Conservation (phyloP, 2,329 filamentous ascomycete species). For the Aspergillus latus region DNA sequence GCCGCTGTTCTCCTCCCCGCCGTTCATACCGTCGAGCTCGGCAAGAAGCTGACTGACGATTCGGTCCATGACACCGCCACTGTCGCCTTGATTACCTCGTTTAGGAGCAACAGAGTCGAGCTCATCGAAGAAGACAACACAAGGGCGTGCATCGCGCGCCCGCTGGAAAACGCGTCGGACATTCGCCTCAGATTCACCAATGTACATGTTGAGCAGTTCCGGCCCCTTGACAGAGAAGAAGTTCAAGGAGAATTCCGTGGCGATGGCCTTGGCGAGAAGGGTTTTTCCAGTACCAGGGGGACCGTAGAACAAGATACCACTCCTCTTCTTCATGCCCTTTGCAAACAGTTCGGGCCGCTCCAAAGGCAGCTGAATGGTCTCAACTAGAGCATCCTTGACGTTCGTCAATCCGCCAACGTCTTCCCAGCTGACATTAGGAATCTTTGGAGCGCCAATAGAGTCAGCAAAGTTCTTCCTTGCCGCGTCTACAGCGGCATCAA, state of each 20-base stretch:
- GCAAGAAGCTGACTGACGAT: conserved; percentile 94
- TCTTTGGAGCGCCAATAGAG: conserved; percentile 95
- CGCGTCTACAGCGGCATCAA: conserved; percentile 89
- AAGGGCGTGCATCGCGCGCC: conserved; percentile 93
- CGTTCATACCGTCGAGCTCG: conserved; percentile 96
- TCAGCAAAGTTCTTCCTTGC: conserved; percentile 98
- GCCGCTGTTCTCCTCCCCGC: conserved; percentile 73
- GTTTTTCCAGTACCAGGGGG: conserved; percentile 99
- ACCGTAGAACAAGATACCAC: conserved; percentile 97
- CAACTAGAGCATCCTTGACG: conserved; percentile 94
- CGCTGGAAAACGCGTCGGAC: conserved; percentile 99
- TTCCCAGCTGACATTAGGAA: conserved; percentile 94
- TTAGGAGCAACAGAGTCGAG: conserved; percentile 96
- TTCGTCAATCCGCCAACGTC: conserved; percentile 91
- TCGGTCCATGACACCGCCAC: conserved; percentile 95
- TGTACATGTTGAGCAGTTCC: conserved; percentile 99
- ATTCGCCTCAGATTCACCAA: conserved; percentile 99
- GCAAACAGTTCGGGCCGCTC: conserved; percentile 91
- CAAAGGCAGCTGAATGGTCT: conserved; percentile 91
- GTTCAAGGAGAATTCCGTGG: conserved; percentile 98
- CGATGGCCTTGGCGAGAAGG: conserved; percentile 96
- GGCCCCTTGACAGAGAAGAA: conserved; percentile 99
- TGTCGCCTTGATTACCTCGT: conserved; percentile 94
- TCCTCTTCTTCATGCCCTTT: conserved; percentile 97
- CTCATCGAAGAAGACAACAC: conserved; percentile 98